Evolutionary conservation across 2,329 filamentous ascomycete species (phyloP), one percentile per base, ranked within the genome.

Genomic region (Botrytis porri): DNA sequence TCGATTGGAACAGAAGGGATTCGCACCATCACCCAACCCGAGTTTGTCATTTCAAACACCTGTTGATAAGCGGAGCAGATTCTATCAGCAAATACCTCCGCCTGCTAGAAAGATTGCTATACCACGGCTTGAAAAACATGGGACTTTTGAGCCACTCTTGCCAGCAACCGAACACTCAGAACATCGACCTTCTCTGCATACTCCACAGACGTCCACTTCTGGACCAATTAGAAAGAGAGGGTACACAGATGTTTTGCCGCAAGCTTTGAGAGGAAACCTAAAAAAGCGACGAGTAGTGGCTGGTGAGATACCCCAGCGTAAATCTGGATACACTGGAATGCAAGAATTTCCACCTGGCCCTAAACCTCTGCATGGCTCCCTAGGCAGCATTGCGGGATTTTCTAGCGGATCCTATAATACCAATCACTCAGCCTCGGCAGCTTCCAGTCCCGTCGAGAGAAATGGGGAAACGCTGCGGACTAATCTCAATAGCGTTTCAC

Each of bases 231-330:
- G 29, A 20, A 69, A 67, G 35, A 45, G 48, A 41, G 16, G 35
- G 18, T 59, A 57, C 35, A 25, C 35, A n/a, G 25, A 69, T 41
- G 10, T 32, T 32, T 57, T 37, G 18, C 48, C n/a, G 39, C 18
- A 69, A 41, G 39, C 37, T 1, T n/a, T 32, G 18, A 41, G 10
- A 20, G 18, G 6, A 12, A 16, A 10, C 9, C 18, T 10, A 3
- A n/a, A 25, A 43, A 69, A 69, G n/a, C 48, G 48, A 69, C 48
- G 54, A 43, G 65, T n/a, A 57, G 10, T 69, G 43, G n/a, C 16
- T 20, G 16, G 20, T 18, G 48, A 57, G 48, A 69, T 10, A 20
- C 65, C 37, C 3, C 25, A 57, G 6, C 48, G 32, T 20, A 57
- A 69, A 14, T 10, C 18, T 16, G 37, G 3, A 41, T 69, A 37